A percentile compares a stretch with the other conserved stretches of the same genome.
These are phyloP conservation scores for Mortierella sp. DNA, from an alignment of 371 early-diverging fungal species.

Conservation along the genomic window DNA sequence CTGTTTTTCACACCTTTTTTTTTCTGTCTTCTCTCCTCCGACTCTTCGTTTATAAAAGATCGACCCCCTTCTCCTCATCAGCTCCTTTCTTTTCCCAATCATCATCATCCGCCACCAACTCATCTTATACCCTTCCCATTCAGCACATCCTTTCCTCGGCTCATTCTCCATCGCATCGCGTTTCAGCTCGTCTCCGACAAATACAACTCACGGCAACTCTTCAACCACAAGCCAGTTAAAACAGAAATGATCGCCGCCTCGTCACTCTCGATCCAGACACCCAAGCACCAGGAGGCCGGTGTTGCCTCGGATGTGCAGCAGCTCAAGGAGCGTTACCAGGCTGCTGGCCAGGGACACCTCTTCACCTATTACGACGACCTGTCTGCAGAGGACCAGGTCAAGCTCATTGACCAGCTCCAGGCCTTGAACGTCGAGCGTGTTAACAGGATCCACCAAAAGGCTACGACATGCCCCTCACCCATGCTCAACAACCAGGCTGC, in stretches of 20 bases:
- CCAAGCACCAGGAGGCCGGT: conserved; percentile 33
- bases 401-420: conserved; percentile 73
- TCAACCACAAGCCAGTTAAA: not conserved
- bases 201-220: too few relatives aligned
- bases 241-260: conserved; percentile 24
- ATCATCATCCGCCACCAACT: conserved; percentile 16
- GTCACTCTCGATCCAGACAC: conserved; percentile 41
- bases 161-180: not conserved
- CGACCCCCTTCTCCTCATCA: conserved; percentile 1
- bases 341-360: conserved; percentile 91
- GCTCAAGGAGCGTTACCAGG: conserved; percentile 73
- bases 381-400: conserved; percentile 62
- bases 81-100: conserved; percentile 4
- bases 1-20: not conserved
- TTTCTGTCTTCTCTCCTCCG: not conserved
- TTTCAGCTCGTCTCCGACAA: too few relatives aligned
- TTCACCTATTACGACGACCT: conserved; percentile 85
- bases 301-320: conserved; percentile 54
- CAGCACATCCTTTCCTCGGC: not conserved
- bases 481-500: conserved; percentile 55
- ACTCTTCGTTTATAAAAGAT: conserved; percentile 1
- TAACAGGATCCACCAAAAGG: conserved; percentile 83
- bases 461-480: conserved; percentile 66
- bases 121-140: not conserved
- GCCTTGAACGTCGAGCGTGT: conserved; percentile 82